Conservation (phyloP, 202 grass and related monocot genomes). For the Digitaria exilis region DNA sequence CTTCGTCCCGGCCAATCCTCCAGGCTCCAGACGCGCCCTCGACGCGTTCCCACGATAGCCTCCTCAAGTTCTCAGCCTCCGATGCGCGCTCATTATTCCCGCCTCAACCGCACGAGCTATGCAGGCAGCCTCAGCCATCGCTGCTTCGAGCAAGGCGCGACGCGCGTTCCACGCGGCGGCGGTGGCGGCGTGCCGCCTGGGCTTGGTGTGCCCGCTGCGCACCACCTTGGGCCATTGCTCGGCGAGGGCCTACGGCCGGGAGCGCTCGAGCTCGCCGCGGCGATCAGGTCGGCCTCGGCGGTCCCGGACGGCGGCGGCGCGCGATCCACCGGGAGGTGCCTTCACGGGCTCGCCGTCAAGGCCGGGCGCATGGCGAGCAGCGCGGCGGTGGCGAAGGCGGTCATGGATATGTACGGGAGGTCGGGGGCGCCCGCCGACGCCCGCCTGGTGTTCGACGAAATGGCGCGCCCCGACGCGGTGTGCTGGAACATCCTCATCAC, state of each 20-base stretch:
- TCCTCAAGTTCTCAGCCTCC: neutral
- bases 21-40: neutral
- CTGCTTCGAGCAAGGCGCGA: neutral
- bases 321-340: constrained; percentile 31
- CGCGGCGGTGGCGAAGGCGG: constrained; percentile 54
- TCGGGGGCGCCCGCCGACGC: constrained; percentile 33
- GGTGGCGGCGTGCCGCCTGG: constrained; percentile 40
- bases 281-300: constrained; percentile 46
- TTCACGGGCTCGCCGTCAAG: constrained; percentile 59
- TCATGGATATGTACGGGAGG: constrained; percentile 63
- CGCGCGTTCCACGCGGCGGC: constrained; percentile 45
- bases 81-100: constrained; percentile 1
- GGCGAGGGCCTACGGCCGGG: constrained; percentile 29
- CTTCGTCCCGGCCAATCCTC: neutral
- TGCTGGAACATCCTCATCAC: constrained; percentile 73
- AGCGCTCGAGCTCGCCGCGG: constrained; percentile 53
- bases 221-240: constrained; percentile 26
- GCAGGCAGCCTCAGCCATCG: neutral
- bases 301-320: neutral
- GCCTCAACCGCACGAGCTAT: neutral
- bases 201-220: constrained; percentile 32
- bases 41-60: neutral
- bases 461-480: constrained; percentile 47
- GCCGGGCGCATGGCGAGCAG: constrained; percentile 28
- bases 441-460: constrained; percentile 55